Conservation (phyloP, 306 rosid species). For the Malus sylvestris region DNA sequence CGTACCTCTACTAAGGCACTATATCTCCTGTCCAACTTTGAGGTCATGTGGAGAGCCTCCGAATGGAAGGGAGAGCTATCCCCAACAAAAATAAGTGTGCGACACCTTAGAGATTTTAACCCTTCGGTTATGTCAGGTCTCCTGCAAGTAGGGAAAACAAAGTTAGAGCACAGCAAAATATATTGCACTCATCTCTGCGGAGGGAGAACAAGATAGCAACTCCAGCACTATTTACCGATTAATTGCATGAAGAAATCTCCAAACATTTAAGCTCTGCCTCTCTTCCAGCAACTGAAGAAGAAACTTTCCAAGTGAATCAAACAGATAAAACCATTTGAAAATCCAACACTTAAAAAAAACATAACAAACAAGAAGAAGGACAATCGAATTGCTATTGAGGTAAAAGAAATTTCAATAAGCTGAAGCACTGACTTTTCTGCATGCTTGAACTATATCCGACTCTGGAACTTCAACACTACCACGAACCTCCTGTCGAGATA, state of each 20-base stretch:
- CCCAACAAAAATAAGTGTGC: constrained; percentile 88
- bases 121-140: constrained; percentile 76
- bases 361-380: background rate
- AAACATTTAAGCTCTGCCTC: constrained; percentile 71
- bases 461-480: constrained; percentile 79
- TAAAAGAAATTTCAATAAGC: constrained; percentile 7
- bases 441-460: constrained; percentile 88
- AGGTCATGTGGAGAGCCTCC: constrained; percentile 80
- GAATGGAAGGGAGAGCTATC: constrained; percentile 92
- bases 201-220: constrained; percentile 2
- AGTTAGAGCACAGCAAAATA: constrained; percentile 1
- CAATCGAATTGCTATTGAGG: background rate
- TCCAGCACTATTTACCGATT: constrained; percentile 40
- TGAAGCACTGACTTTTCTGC: constrained; percentile 61
- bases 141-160: constrained; percentile 35
- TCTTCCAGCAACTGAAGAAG: constrained; percentile 68
- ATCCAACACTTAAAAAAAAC: constrained; percentile 4
- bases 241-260: constrained; percentile 66
- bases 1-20: constrained; percentile 88
- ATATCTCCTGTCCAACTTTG: constrained; percentile 70
- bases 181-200: background rate
- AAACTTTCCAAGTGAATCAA: constrained; percentile 16
- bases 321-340: constrained; percentile 4
- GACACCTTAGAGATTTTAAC: constrained; percentile 61
- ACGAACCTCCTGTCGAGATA: constrained; percentile 60